Percentiles rank a stretch among this genome's conserved stretches.
These are phyloP conservation scores for Penicillium sp. DNA, from an alignment of 2,329 filamentous ascomycete genomes.

Conservation along the genomic window DNA sequence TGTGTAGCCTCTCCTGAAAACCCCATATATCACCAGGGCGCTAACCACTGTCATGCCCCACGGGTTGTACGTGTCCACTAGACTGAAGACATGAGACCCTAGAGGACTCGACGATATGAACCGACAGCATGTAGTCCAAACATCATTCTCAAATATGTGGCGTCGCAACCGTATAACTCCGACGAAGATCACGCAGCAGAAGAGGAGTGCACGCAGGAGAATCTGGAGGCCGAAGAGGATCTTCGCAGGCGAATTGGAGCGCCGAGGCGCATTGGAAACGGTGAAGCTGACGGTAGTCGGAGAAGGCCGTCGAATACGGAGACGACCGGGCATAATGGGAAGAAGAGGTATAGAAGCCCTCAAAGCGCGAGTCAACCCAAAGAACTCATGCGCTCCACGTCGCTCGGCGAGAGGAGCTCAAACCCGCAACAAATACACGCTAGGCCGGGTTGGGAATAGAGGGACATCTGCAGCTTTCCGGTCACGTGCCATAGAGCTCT, in stretches of 20 bases:
- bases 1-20: constrained; percentile 51
- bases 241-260: constrained; percentile 47
- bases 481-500: constrained; percentile 26
- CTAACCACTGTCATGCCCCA: constrained; percentile 42
- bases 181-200: constrained; percentile 41
- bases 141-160: constrained; percentile 28
- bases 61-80: constrained; percentile 44
- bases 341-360: too few species aligned
- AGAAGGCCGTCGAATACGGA: constrained; percentile 56
- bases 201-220: constrained; percentile 46
- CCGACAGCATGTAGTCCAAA: constrained; percentile 28
- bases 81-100: constrained; percentile 33
- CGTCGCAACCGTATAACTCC: constrained; percentile 35
- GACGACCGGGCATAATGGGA: constrained; percentile 59
- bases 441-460: constrained; percentile 11
- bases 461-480: constrained; percentile 7
- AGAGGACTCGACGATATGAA: constrained; percentile 35
- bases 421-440: constrained; percentile 8
- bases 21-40: constrained; percentile 43
- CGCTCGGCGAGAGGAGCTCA: too few species aligned
- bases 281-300: constrained; percentile 90
- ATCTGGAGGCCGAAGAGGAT: constrained; percentile 46
- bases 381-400: too few species aligned
- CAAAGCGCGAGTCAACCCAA: too few species aligned
- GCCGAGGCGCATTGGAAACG: constrained; percentile 71